Conservation (phyloP, 1,139 yeast species). For the Taphrina populina region DNA sequence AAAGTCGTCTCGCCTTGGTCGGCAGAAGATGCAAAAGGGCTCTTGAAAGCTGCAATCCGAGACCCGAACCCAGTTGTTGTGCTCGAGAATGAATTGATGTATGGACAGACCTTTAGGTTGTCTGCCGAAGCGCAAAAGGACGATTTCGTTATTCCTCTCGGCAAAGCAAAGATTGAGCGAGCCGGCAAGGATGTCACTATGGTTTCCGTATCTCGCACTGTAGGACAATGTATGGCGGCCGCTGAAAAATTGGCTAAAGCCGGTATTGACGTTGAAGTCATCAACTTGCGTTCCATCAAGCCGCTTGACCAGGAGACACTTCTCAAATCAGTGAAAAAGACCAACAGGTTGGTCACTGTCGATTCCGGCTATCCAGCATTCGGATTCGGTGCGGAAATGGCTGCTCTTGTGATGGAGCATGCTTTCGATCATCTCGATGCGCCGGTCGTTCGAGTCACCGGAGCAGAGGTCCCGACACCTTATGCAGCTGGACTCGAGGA, state of each 20-base stretch:
- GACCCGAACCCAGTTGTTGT: conserved; percentile 98
- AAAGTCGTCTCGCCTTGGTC: conserved; percentile 94
- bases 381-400: conserved; percentile 97
- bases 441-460: conserved; percentile 97
- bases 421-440: conserved; percentile 98
- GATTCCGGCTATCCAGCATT: conserved; percentile 98
- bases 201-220: conserved; percentile 89
- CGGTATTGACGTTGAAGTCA: conserved; percentile 87
- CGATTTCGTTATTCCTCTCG: conserved; percentile 89
- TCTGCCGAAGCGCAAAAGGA: conserved; percentile 84
- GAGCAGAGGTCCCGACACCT: conserved; percentile 99
- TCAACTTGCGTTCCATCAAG: conserved; percentile 94
- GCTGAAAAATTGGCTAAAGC: conserved; percentile 82
- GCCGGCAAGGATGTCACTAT: conserved; percentile 88
- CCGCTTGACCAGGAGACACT: conserved; percentile 91
- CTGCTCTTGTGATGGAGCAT: conserved; percentile 98
- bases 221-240: conserved; percentile 79
- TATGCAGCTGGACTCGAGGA: conserved; percentile 95
- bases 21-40: conserved; percentile 94
- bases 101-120: conserved; percentile 87
- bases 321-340: conserved; percentile 86
- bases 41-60: conserved; percentile 91
- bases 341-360: conserved; percentile 92
- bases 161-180: conserved; percentile 91
- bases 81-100: conserved; percentile 91